phyloP scores from a whole-genome alignment of 306 rosid species.

The Rosa lucieae region DNA sequence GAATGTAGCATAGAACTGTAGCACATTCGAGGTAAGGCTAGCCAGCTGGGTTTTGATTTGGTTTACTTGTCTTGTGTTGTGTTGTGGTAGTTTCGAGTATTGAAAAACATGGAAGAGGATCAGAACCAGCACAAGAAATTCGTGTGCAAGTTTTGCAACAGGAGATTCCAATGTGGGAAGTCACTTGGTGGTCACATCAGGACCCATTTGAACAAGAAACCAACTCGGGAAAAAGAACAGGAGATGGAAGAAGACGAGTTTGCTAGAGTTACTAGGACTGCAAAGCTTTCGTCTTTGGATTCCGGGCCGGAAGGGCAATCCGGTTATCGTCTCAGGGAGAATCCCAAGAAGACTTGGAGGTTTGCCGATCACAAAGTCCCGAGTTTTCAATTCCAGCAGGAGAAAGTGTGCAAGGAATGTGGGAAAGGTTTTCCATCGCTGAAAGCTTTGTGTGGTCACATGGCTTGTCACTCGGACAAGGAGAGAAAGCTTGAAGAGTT shows the following conservation, averaged over 20 bases:
- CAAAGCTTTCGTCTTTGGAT: slow-evolving; percentile 40
- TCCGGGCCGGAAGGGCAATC: slow-evolving; percentile 48
- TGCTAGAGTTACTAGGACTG: slow-evolving; percentile 8
- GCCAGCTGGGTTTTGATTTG: slow-evolving; percentile 23
- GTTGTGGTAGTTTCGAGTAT: slow-evolving; percentile 24
- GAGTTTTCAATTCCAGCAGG: slow-evolving; percentile 25
- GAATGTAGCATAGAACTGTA: slow-evolving; percentile 38
- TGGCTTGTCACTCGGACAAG: slow-evolving; percentile 84
- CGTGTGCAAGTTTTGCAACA: slow-evolving; percentile 70
- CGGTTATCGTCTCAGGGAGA: slow-evolving; percentile 68
- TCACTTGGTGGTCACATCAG: slow-evolving; percentile 81
- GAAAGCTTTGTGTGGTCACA: slow-evolving; percentile 85
- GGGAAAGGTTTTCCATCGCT: slow-evolving; percentile 75
- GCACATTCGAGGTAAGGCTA: slow-evolving; percentile 41
- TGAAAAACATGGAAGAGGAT: slow-evolving; percentile 37
- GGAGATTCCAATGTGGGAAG: slow-evolving; percentile 67
- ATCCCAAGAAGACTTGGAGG: slow-evolving; percentile 73
- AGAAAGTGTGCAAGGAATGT: slow-evolving; percentile 68
- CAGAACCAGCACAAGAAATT: slow-evolving; percentile 58
- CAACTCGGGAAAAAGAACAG: slow-evolving; percentile 28
- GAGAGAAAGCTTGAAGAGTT: slow-evolving; percentile 45
- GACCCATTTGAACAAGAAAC: slow-evolving; percentile 56
- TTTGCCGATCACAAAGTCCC: slow-evolving; percentile 46
- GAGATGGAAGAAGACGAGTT: slow-evolving; percentile 15
- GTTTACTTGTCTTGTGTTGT: slow-evolving; percentile 13